Base-by-base conservation (phyloP, 371 early-diverging fungal genomes). In the Syncephalastrum monosporum region DNA sequence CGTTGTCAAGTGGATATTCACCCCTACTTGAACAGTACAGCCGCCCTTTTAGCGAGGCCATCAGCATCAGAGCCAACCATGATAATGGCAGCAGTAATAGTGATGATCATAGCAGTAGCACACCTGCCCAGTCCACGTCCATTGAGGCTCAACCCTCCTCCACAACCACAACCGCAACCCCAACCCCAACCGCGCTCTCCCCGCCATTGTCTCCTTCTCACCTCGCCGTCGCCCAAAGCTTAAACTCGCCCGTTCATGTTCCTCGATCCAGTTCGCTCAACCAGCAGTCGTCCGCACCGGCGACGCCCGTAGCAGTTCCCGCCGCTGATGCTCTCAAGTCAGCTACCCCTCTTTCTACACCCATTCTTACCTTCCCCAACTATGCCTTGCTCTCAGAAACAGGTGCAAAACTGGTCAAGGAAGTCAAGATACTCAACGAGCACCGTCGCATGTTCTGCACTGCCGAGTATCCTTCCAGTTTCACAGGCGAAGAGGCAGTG, bases 401-500 rank as follows among this genome's bases (percentile, higher is more conserved):
- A 15, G 60, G 59, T 6, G 50, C 56, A 19, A 48, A 56, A 17
- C 50, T 65, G 38, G 54, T 65, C 25, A 41, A 48, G 43, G 48
- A 59, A 42, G 56, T 66, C 7, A 57, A 57, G n/a, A n/a, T 42
- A 4, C 33, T 66, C 12, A 61, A 61, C 33, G 55, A 57, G 10
- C 51, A 25, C 19, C 53, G 66, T 14, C 47, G 50, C 12, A 57
- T 66, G n/a, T 65, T 66, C 52, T 70, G 65, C 41, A 55, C 71
- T 4, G 52, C 53, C 6, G 71, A 66, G 23, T 70, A 70, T 51
- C 66, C 71, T 16, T 25, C 48, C 5, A 66, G 66, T 43, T 70
- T 70, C 45, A 63, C 63, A 13, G 71, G 71, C 33, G 60, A 65
- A 43, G 71, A 70, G 49, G 71, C 71, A 15, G 61, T 66, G 56